These are phyloP conservation scores for Acanthochlamys bracteata DNA, from an alignment of 106 monocot genomes.

Conservation along the genomic window DNA sequence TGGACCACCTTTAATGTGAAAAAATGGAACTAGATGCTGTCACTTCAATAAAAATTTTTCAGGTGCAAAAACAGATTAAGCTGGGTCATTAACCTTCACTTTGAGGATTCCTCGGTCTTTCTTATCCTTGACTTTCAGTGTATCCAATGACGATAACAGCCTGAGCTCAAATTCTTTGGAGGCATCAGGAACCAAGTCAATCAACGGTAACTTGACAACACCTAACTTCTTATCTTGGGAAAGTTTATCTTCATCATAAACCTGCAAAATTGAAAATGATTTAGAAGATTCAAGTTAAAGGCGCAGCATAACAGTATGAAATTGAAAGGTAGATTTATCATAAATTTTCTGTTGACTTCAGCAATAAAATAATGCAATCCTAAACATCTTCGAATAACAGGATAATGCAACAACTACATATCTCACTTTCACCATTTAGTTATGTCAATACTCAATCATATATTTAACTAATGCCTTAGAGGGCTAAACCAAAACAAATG, in stretches of 20 bases:
- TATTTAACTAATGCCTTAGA: too few species aligned
- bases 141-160: constrained; percentile 70
- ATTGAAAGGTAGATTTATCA: too few species aligned
- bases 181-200: constrained; percentile 61
- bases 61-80: neutral
- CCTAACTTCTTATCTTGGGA: constrained; percentile 76
- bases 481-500: neutral
- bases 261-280: constrained; percentile 21
- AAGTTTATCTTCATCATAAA: constrained; percentile 79
- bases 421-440: too few species aligned
- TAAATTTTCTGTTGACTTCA: too few species aligned
- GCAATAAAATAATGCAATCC: too few species aligned
- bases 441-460: too few species aligned
- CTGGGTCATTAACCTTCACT: constrained; percentile 43
- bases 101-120: constrained; percentile 88
- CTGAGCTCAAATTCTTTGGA: constrained; percentile 58
- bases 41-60: neutral
- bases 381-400: too few species aligned
- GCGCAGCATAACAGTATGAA: neutral
- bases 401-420: too few species aligned
- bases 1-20: too few species aligned
- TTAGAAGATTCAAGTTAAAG: neutral
- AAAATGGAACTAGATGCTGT: too few species aligned
- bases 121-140: constrained; percentile 81
- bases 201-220: constrained; percentile 56